Evolutionary conservation across 2,329 filamentous ascomycete species (phyloP).

Genomic region (Trichoderma oligosporum): DNA sequence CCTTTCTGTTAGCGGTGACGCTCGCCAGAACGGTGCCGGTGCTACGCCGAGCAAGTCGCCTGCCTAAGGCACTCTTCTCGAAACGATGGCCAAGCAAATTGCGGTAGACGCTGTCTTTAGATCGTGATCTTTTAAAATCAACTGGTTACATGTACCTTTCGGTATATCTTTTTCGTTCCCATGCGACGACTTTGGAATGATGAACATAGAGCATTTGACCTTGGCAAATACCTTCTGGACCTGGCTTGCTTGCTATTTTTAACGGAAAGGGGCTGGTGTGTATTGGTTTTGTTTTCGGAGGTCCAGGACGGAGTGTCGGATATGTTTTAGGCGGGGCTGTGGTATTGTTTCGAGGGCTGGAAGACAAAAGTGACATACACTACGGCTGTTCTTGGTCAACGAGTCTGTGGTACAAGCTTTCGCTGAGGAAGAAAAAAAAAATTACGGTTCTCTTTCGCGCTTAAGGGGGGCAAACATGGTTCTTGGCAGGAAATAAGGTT

Average conservation of each 20-base stretch:
- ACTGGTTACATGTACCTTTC: constrained; percentile 24
- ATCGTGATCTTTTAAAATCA: constrained; percentile 25
- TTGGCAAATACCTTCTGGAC: constrained; percentile 44
- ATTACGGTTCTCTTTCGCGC: constrained; percentile 19
- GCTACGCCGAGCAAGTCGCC: constrained; percentile 58
- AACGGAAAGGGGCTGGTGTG: constrained; percentile 36
- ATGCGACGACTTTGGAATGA: constrained; percentile 40
- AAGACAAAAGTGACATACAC: constrained; percentile 42
- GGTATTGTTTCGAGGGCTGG: constrained; percentile 35
- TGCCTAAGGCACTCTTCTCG: constrained; percentile 39
- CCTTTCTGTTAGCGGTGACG: constrained; percentile 66
- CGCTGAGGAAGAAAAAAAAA: constrained; percentile 27
- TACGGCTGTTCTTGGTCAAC: constrained; percentile 37
- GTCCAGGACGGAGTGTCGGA: constrained; percentile 40
- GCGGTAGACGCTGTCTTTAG: constrained; percentile 29
- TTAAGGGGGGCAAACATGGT: constrained; percentile 19
- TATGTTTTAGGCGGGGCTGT: constrained; percentile 36
- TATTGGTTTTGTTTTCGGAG: constrained; percentile 33
- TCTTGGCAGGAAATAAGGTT: constrained; percentile 20
- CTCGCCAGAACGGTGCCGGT: constrained; percentile 58
- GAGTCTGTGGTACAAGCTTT: constrained; percentile 31
- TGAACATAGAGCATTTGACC: constrained; percentile 44
- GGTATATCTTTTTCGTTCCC: constrained; percentile 27
- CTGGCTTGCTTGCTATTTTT: constrained; percentile 40
- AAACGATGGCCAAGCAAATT: constrained; percentile 25